Conservation (phyloP, 148 eudicot genomes). For the Vaccinium macrocarpon region DNA sequence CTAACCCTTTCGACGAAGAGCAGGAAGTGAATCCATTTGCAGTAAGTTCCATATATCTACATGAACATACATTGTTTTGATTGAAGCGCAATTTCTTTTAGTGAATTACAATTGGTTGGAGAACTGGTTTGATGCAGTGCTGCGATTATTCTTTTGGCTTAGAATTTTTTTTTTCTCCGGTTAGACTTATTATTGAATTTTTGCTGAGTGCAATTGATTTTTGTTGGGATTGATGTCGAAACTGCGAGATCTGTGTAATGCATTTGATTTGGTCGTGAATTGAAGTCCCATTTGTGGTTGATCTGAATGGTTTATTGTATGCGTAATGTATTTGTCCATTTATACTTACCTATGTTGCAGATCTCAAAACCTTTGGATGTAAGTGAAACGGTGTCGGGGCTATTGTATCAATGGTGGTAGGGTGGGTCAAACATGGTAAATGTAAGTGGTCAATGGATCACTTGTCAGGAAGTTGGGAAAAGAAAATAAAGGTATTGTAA, state of each 20-base stretch:
- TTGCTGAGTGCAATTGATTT: neutral
- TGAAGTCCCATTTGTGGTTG: neutral
- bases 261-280: neutral
- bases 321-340: neutral
- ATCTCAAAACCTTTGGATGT: neutral
- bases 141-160: neutral
- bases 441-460: too few relatives aligned
- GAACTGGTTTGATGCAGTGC: neutral
- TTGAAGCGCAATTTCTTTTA: too few relatives aligned
- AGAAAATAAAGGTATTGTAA: neutral
- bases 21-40: conserved; percentile 65
- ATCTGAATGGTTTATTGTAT: neutral
- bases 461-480: neutral
- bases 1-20: conserved; percentile 58
- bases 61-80: neutral
- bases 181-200: neutral
- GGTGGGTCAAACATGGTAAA: neutral
- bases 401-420: neutral
- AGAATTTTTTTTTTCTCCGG: neutral
- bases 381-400: neutral
- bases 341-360: neutral
- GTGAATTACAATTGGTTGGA: neutral
- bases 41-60: conserved; percentile 25
- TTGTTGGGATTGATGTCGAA: neutral
- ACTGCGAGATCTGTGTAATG: neutral